phyloP scores from a whole-genome alignment of 495 filamentous ascomycete species.

The Penicillium paradoxum region DNA sequence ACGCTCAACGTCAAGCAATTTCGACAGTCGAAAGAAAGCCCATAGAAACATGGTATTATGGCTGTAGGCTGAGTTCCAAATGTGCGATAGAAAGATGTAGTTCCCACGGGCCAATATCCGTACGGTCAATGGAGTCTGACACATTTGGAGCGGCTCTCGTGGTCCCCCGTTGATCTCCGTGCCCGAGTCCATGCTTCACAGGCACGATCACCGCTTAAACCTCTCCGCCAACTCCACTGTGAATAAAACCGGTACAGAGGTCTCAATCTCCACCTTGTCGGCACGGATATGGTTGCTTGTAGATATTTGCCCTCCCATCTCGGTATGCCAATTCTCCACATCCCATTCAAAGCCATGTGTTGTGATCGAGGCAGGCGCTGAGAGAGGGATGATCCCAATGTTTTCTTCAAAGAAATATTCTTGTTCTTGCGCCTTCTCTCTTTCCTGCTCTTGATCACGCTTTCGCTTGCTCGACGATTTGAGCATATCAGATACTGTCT shows the following conservation, averaged over 20 bases:
- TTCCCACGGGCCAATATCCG: not conserved
- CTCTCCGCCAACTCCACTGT: constrained; percentile 66
- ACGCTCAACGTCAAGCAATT: too few relatives aligned
- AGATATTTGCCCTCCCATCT: constrained; percentile 79
- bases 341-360: constrained; percentile 88
- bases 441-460: not conserved
- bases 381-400: constrained; percentile 81
- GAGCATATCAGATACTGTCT: not conserved
- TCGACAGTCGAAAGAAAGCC: too few relatives aligned
- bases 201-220: constrained; percentile 29
- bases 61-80: not conserved
- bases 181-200: not conserved
- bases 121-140: too few relatives aligned
- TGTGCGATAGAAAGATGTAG: not conserved
- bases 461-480: constrained; percentile 7
- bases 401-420: constrained; percentile 51
- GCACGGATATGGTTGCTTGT: constrained; percentile 83
- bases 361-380: constrained; percentile 63
- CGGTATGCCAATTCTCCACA: constrained; percentile 70
- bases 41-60: too few relatives aligned
- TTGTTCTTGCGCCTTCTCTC: not conserved
- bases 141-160: not conserved
- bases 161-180: not conserved
- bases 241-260: constrained; percentile 70
- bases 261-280: constrained; percentile 55